phyloP scores from a whole-genome alignment of 2,329 filamentous ascomycete species.

The Tricladium varicosporioides region DNA sequence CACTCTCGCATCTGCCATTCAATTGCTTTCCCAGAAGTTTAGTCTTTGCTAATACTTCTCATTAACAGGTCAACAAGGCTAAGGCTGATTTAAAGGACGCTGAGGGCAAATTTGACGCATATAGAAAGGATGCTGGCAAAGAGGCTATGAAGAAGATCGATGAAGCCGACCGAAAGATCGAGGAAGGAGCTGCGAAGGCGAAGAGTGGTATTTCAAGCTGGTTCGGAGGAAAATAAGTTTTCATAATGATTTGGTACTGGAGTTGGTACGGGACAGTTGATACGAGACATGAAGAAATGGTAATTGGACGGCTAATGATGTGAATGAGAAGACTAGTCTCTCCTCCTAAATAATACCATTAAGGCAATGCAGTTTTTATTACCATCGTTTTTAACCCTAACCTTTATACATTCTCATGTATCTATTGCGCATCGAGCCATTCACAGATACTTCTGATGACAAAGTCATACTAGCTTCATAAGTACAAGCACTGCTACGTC shows the following conservation, averaged over 20 bases:
- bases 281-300: no score
- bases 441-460: no score
- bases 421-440: no score
- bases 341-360: no score
- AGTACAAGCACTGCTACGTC: no score
- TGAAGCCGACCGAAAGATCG: conserved; percentile 78
- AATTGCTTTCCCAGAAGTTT: neutral
- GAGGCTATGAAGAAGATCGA: conserved; percentile 72
- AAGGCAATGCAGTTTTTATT: no score
- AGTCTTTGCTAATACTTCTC: conserved; percentile 18
- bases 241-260: neutral
- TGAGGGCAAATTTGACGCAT: conserved; percentile 57
- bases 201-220: conserved; percentile 82
- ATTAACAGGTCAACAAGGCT: conserved; percentile 56
- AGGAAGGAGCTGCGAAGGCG: conserved; percentile 74
- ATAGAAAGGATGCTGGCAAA: conserved; percentile 61
- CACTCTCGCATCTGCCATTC: neutral
- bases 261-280: neutral
- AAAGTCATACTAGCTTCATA: no score
- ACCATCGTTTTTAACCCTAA: no score
- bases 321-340: no score
- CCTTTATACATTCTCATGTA: no score
- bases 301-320: no score
- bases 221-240: conserved; percentile 67
- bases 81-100: conserved; percentile 61